Evolutionary conservation across 768 basidiomycete genomes (phyloP), one percentile per base, ranked within the genome.

Genomic region (Leccinum fibrillosum): DNA sequence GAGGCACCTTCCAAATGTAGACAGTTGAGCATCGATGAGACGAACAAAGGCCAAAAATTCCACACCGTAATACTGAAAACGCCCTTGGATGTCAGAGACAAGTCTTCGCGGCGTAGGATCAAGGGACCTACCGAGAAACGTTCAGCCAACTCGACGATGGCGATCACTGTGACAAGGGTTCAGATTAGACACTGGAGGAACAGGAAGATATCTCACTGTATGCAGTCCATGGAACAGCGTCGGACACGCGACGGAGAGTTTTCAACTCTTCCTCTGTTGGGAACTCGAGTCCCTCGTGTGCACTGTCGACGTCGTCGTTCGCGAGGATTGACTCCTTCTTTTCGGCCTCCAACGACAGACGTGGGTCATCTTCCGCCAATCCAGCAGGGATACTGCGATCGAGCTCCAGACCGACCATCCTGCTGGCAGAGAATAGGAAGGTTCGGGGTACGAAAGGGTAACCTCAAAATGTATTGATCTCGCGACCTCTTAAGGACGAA

Each of bases 101-200:
- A 9, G 6, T 9, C 8, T 35, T n/a, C 17, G 35, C 26, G 5
- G 53, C 10, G 23, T 3, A n/a, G 2, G 1, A 25, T 53, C 6
- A 28, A 23, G 49, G 19, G 10, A 69, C 79, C 50, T 61, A 84
- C 82, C 42, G 88, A 89, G 72, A 90, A 90, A 13, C 89, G 84
- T 66, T 90, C 89, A 4, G 85, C 86, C 44, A 88, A 71, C 68
- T 90, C 88, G 30, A 88, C 77, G 32, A 86, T 28, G 10, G 85
- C 86, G 53, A 90, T 86, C 53, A 86, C 85, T 86, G 53, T 11
- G 49, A 25, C 15, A 28, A 25, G 52, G 25, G 52, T 13, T 67
- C 12, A 44, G 25, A 15, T 54, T 35, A 12, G 11, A 17, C 9
- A 2, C 2, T 42, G 21, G 5, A 19, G 5, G 12, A 50, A 34